Percentiles rank a stretch among this genome's conserved stretches.
Evolutionary conservation across 768 basidiomycete genomes (phyloP).

Genomic region (Suillus discolor): DNA sequence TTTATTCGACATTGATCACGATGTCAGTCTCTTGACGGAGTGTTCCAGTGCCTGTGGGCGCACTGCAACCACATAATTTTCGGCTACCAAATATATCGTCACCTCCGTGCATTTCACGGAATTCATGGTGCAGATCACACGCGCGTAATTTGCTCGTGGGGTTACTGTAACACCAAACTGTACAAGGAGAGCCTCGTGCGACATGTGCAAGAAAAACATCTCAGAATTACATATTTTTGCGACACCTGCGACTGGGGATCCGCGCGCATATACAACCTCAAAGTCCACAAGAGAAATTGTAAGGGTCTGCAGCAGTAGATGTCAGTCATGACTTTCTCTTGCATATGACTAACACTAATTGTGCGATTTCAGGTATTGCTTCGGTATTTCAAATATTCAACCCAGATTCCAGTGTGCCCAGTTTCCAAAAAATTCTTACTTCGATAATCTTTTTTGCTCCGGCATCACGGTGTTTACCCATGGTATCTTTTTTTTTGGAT

Average conservation of each 20-base stretch:
- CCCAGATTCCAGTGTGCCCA: not conserved
- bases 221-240: fast-evolving
- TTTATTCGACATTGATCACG: not conserved
- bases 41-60: not conserved
- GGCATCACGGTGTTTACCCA: not conserved
- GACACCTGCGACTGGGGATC: too few species aligned
- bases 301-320: not conserved
- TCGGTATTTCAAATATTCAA: not conserved
- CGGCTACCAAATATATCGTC: too few species aligned
- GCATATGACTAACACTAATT: not conserved
- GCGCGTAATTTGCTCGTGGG: not conserved
- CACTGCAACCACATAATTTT: not conserved
- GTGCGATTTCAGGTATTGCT: not conserved
- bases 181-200: not conserved
- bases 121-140: fast-evolving
- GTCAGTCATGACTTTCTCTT: not conserved
- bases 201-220: not conserved
- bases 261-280: too few species aligned
- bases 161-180: fast-evolving
- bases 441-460: not conserved
- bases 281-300: not conserved
- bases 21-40: not conserved
- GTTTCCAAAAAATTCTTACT: too few species aligned
- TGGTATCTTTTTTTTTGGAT: too few species aligned
- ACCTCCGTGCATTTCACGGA: not conserved